Percentiles rank a stretch among this genome's conserved stretches.
These are phyloP conservation scores for Coniochaeta ligniaria DNA, from an alignment of 2,329 filamentous ascomycete genomes.

Conservation along the genomic window DNA sequence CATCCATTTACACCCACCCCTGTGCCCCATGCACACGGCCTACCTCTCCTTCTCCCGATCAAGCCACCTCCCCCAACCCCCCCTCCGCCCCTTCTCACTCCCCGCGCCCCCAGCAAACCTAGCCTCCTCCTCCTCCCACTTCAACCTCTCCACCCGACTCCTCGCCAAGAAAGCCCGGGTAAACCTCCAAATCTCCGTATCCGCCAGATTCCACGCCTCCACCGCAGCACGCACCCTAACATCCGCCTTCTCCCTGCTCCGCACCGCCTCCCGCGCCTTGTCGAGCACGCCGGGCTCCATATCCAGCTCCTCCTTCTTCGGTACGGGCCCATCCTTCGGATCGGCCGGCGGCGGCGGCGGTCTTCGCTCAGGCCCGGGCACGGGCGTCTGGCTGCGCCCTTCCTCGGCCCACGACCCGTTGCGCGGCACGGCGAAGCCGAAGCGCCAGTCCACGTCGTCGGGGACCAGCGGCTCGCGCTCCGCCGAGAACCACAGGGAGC, in stretches of 20 bases:
- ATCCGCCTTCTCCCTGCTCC: conserved; percentile 33
- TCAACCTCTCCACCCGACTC: conserved; percentile 51
- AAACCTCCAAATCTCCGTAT: conserved; percentile 74
- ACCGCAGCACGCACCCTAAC: conserved; percentile 43
- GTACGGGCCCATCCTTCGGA: conserved; percentile 39
- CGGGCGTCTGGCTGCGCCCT: conserved; percentile 49
- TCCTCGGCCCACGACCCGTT: conserved; percentile 30
- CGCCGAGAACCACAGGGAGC: conserved; percentile 77
- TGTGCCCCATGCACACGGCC: background rate
- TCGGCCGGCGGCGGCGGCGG: conserved; percentile 39
- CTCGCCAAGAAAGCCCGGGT: conserved; percentile 60
- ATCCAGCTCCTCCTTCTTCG: conserved; percentile 42
- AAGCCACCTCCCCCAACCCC: conserved; percentile 1
- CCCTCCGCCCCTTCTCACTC: conserved; percentile 31
- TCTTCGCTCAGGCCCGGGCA: conserved; percentile 49
- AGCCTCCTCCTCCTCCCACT: conserved; percentile 66
- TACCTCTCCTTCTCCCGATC: background rate
- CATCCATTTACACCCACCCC: background rate
- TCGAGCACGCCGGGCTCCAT: conserved; percentile 42
- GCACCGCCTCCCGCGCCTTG: conserved; percentile 22
- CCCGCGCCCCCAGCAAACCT: conserved; percentile 58
- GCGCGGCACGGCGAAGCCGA: conserved; percentile 75
- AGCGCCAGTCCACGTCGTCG: conserved; percentile 77
- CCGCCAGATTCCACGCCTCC: conserved; percentile 63
- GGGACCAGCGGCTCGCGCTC: conserved; percentile 46